Percentiles rank a stretch among this genome's conserved stretches.
Evolutionary conservation across 352 stramenopile genomes (phyloP).

Genomic region (Saprolegnia parasitica): DNA sequence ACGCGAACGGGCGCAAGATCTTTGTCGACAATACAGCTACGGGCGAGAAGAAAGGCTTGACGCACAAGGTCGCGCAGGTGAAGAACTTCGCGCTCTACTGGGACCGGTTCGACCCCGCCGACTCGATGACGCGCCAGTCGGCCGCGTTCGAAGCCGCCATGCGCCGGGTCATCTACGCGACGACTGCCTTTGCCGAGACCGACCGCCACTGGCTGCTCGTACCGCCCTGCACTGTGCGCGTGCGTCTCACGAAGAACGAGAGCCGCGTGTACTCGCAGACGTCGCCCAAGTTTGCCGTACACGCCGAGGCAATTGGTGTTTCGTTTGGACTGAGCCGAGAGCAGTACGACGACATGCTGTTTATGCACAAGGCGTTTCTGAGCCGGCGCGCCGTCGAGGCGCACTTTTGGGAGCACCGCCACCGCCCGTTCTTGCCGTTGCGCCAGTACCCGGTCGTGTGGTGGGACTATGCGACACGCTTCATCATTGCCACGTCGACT

Average conservation of each 20-base stretch:
- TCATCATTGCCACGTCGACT: constrained; percentile 30
- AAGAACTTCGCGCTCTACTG: constrained; percentile 56
- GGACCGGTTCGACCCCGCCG: constrained; percentile 42
- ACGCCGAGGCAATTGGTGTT: constrained; percentile 46
- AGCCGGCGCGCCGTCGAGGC: constrained; percentile 54
- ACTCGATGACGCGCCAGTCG: constrained; percentile 38
- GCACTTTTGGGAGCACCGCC: constrained; percentile 56
- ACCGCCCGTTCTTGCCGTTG: constrained; percentile 41
- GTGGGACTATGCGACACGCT: constrained; percentile 67
- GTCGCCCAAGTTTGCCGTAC: constrained; percentile 59
- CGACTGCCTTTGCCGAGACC: constrained; percentile 4
- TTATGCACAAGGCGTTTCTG: constrained; percentile 61
- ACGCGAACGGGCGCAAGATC: constrained; percentile 52
- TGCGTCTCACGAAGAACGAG: constrained; percentile 75
- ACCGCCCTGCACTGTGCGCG: constrained; percentile 15
- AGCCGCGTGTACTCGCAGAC: constrained; percentile 53
- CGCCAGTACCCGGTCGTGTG: constrained; percentile 39
- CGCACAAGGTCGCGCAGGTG: constrained; percentile 59
- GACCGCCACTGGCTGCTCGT: constrained; percentile 24
- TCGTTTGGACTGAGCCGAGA: constrained; percentile 54
- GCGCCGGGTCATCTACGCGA: constrained; percentile 45
- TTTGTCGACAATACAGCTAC: constrained; percentile 64
- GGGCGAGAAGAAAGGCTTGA: constrained; percentile 37
- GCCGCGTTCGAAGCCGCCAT: constrained; percentile 41
- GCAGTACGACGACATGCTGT: constrained; percentile 79